Evolutionary conservation across 2,329 filamentous ascomycete genomes (phyloP), one percentile per base, ranked within the genome.

Genomic region (Coleophoma eucalyptorum): DNA sequence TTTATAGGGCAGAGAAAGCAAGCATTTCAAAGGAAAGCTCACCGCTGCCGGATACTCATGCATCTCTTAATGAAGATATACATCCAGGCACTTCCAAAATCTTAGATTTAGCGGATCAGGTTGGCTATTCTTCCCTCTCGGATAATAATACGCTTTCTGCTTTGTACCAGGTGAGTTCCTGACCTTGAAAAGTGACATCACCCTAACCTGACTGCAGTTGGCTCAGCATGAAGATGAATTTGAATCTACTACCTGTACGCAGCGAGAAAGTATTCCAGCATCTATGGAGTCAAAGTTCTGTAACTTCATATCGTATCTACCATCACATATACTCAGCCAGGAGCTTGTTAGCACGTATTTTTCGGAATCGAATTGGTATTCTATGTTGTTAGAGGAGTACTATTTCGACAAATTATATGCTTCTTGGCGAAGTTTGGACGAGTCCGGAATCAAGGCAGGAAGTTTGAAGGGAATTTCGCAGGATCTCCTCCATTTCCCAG

Each of bases 321-420:
- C 48, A 5, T 18, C 41, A 31, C 13, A 45, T 11, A 15, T 18
- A 12, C n/a, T 50, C 18, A 46, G 34, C 20, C n/a, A 37, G 13
- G 48, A 50, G n/a, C 48, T 50, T 13, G 34, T 46, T 7, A 21
- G 26, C 18, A 37, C 40, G 16, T 50, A 26, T 41, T 50, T 50
- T 34, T 10, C 42, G 16, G 32, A 50, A 21, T 26, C 41, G 11
- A 50, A 50, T 31, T 37, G n/a, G 31, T 33, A 7, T 20, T 34
- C 16, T 19, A 12, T 18, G 4, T 31, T 50, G 19, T 4, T 50
- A 13, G 48, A 50, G 31, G 10, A n/a, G 5, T 31, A 45, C 19
- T 46, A 34, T 31, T 35, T 50, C 19, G 12, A 20, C 20, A 20
- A 43, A 2, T 20, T 20, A 15, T 43, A 43, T 15, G 5, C 2